Base-by-base conservation (phyloP, 805 yeast species). In the Hanseniaspora singularis region DNA sequence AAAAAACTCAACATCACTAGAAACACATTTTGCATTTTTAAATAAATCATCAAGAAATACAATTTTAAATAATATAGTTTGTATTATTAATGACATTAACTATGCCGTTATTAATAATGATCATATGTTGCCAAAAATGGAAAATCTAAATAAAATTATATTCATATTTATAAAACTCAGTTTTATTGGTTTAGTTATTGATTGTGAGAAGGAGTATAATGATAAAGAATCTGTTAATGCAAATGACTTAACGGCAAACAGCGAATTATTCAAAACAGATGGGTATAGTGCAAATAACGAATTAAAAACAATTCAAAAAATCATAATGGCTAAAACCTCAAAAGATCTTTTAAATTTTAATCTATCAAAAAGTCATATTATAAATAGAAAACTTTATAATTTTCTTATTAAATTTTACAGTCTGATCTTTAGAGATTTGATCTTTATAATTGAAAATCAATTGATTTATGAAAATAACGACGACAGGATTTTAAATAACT, bases 381-480 rank as follows among this genome's bases (percentile, higher is more conserved):
- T 37, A 26, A 18, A 37, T 3, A 44, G 37, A 15, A 44, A 37
- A 14, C 26, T 36, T 12, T 37, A 36, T 23, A 19, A 24, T 4
- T 44, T 44, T 31, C n/a, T 37, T 3, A 31, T 23, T 20, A 44
- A 24, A 20, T 44, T 44, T 24, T 37, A 44, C 18, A 37, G 28
- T 15, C 30, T 22, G 14, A 44, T 44, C 5, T 44, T 37, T 16
- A 44, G 28, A 15, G 48, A 44, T 20, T 12, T 44, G 19, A 24
- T 48, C 58, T 69, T 50, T 53, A 60, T 58, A 40, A 62, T 62
- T 50, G 68, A 63, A 52, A 63, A 65, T 50, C 65, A 62, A 36
- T 51, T 65, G 26, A 62, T 61, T 28, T 63, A 60, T 50, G 57
- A 59, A 33, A 62, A 59, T 30, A 54, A 53, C 7, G 56, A 61